Evolutionary conservation across 1,139 yeast species (phyloP).

Genomic region (Yamadazyma triangularis): DNA sequence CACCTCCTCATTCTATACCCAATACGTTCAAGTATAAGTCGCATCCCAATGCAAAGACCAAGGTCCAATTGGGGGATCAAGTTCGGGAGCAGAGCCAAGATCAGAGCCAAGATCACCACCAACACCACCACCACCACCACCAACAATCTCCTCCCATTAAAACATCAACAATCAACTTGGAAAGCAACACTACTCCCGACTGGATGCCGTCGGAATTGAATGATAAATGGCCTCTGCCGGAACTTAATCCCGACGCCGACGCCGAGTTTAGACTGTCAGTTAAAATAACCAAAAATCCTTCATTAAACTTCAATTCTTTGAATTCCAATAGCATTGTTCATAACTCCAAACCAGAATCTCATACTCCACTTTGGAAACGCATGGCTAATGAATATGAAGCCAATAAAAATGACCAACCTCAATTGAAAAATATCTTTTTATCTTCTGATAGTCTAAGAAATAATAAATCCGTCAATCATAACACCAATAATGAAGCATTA

Average conservation of each 20-base stretch:
- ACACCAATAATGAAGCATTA: conserved; percentile 4
- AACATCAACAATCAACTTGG: conserved; percentile 10
- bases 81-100: too few species aligned
- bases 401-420: conserved; percentile 23
- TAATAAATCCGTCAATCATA: not conserved
- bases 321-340: conserved; percentile 33
- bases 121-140: not conserved
- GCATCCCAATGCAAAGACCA: conserved; percentile 44
- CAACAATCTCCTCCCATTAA: conserved; percentile 4
- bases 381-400: conserved; percentile 26
- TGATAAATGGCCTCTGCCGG: conserved; percentile 27
- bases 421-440: conserved; percentile 31
- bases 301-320: conserved; percentile 20
- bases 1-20: conserved; percentile 34
- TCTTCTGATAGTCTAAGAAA: conserved; percentile 7
- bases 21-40: conserved; percentile 45
- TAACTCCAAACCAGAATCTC: conserved; percentile 20
- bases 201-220: conserved; percentile 44
- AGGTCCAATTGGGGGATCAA: conserved; percentile 14
- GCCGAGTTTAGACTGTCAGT: conserved; percentile 28
- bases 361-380: conserved; percentile 38
- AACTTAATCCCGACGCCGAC: not conserved
- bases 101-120: conserved; percentile 5
- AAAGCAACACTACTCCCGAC: conserved; percentile 25
- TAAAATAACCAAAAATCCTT: conserved; percentile 20